Percentiles rank a stretch among this genome's conserved stretches.
Conservation (phyloP, 2,329 filamentous ascomycete species). For the Aspergillus flavus region DNA sequence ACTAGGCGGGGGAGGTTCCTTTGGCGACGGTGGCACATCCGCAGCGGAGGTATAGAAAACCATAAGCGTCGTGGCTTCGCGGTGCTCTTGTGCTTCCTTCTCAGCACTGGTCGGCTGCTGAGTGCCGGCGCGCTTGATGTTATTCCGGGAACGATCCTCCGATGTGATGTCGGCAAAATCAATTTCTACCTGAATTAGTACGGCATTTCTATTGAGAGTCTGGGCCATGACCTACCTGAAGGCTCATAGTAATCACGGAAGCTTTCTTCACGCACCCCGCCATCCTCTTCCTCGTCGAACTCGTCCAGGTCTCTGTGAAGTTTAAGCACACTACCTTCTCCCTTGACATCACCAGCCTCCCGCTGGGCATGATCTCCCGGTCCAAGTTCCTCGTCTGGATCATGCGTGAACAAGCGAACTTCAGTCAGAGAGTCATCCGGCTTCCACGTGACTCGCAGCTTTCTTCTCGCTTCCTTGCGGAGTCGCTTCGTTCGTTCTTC, state of each 20-base stretch:
- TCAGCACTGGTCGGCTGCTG: conserved; percentile 44
- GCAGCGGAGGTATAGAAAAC: conserved; percentile 49
- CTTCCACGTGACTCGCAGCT: conserved; percentile 64
- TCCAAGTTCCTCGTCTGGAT: conserved; percentile 64
- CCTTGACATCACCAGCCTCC: conserved; percentile 62
- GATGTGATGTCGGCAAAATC: conserved; percentile 40
- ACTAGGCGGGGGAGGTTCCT: conserved; percentile 46
- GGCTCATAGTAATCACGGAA: conserved; percentile 37
- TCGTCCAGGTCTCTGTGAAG: conserved; percentile 58
- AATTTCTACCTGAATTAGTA: conserved; percentile 35
- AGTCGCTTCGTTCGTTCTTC: conserved; percentile 62
- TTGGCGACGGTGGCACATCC: conserved; percentile 51
- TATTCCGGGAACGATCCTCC: conserved; percentile 41
- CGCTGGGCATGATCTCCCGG: conserved; percentile 61
- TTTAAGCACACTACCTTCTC: conserved; percentile 56
- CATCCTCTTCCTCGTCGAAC: conserved; percentile 62
- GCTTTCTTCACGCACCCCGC: conserved; percentile 46
- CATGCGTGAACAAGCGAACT: conserved; percentile 62
- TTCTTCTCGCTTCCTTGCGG: conserved; percentile 63
- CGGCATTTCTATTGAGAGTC: background rate
- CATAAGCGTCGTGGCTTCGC: conserved; percentile 52
- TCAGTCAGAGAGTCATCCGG: conserved; percentile 59
- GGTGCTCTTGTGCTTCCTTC: conserved; percentile 48
- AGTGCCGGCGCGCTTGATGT: conserved; percentile 46
- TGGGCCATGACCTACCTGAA: conserved; percentile 32